phyloP scores from a whole-genome alignment of 2,329 filamentous ascomycete species.

The Paracamarosporium sp. region DNA sequence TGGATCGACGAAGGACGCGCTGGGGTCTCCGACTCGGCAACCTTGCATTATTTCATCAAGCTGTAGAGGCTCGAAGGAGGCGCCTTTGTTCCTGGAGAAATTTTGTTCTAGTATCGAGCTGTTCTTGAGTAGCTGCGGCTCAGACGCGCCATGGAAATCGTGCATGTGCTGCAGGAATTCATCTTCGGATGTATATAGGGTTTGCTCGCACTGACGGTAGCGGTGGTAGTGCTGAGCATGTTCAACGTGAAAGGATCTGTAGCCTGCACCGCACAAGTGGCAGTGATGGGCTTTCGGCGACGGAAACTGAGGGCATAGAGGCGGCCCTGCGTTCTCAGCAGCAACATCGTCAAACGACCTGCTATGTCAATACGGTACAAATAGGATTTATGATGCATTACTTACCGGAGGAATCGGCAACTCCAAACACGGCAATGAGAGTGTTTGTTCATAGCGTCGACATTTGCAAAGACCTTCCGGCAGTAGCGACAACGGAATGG shows the following conservation, averaged over 20 bases:
- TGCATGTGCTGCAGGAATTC: slow-evolving; percentile 44
- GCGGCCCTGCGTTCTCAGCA: slow-evolving; percentile 39
- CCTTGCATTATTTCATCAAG: slow-evolving; percentile 42
- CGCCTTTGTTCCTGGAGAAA: slow-evolving; percentile 43
- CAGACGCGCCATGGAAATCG: slow-evolving; percentile 39
- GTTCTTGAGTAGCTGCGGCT: slow-evolving; percentile 31
- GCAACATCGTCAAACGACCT: slow-evolving; percentile 41
- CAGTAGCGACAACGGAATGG: slow-evolving; percentile 45
- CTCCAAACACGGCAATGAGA: slow-evolving; percentile 44
- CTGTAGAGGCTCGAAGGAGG: slow-evolving; percentile 43
- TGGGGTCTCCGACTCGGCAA: slow-evolving; percentile 31
- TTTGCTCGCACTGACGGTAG: slow-evolving; percentile 42
- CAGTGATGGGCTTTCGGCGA: slow-evolving; percentile 45
- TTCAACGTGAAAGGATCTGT: slow-evolving; percentile 38
- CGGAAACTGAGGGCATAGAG: slow-evolving; percentile 40
- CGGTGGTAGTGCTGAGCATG: slow-evolving; percentile 43
- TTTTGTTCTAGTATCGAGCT: slow-evolving; percentile 40
- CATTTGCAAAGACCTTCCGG: slow-evolving; percentile 38
- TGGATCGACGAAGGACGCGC: slow-evolving; percentile 32
- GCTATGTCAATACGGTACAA: background rate
- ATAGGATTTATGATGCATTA: no score
- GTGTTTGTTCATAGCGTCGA: slow-evolving; percentile 39
- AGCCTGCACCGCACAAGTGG: slow-evolving; percentile 42
- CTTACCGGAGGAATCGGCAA: slow-evolving; percentile 37
- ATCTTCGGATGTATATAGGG: slow-evolving; percentile 40